Evolutionary conservation across 2,329 filamentous ascomycete species (phyloP).

Genomic region (Microdochium paspali): DNA sequence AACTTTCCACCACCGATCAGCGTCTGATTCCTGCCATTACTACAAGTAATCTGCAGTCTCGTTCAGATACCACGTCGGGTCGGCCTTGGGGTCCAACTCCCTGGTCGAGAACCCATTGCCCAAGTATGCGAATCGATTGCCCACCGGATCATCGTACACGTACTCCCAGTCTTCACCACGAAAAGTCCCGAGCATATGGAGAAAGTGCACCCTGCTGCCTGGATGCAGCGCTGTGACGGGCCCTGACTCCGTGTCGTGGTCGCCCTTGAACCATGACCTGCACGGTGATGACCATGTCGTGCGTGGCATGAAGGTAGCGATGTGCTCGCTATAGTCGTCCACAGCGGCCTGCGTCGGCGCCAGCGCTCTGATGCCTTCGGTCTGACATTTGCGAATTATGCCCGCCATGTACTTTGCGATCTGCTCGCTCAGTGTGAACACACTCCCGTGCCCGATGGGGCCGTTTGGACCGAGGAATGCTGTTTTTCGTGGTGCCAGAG

Average conservation of each 20-base stretch:
- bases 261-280: constrained; percentile 42
- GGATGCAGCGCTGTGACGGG: constrained; percentile 40
- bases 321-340: constrained; percentile 40
- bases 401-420: constrained; percentile 41
- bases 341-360: constrained; percentile 34
- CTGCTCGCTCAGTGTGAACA: constrained; percentile 41
- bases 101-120: constrained; percentile 42
- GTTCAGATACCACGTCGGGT: constrained; percentile 34
- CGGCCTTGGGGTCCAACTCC: constrained; percentile 26
- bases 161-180: constrained; percentile 45
- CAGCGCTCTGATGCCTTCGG: constrained; percentile 36
- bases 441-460: constrained; percentile 39
- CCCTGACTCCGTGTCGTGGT: constrained; percentile 20
- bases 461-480: constrained; percentile 42
- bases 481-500: constrained; percentile 9
- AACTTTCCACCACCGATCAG: too few relatives aligned
- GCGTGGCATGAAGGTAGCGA: constrained; percentile 40
- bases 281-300: constrained; percentile 38
- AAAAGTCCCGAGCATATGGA: constrained; percentile 40
- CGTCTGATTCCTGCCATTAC: too few relatives aligned
- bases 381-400: constrained; percentile 38
- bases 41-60: neutral
- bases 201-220: constrained; percentile 40
- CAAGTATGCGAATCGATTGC: constrained; percentile 39
- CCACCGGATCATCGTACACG: constrained; percentile 25